Evolutionary conservation across 306 rosid genomes (phyloP).

Genomic region (Rubus parviflorus): DNA sequence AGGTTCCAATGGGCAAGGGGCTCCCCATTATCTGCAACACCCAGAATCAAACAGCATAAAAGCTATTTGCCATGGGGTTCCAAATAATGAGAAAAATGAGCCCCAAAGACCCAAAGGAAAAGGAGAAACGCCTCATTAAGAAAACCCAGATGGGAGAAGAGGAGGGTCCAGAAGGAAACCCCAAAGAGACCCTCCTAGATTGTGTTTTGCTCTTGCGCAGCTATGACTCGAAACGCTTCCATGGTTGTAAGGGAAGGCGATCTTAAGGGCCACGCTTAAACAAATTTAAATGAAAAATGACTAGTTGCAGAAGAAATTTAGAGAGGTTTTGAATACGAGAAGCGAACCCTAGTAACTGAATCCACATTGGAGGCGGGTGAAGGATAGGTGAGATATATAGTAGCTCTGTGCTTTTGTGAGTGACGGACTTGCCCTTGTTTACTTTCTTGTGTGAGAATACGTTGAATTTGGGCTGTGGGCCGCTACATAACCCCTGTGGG

Average conservation of each 20-base stretch:
- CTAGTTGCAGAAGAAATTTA: background rate
- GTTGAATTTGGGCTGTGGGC: background rate
- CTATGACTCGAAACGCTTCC: constrained; percentile 96
- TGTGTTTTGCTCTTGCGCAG: constrained; percentile 50
- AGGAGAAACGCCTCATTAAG: constrained; percentile 36
- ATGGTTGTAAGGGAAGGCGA: constrained; percentile 68
- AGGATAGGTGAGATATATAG: background rate
- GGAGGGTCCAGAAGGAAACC: constrained; percentile 66
- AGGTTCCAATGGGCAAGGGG: constrained; percentile 30
- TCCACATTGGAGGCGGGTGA: background rate
- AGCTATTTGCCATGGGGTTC: constrained; percentile 21
- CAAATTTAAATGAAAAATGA: background rate
- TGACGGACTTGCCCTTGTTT: background rate
- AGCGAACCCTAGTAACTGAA: background rate
- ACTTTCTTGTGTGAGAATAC: background rate
- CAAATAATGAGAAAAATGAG: constrained; percentile 18
- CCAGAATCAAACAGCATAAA: constrained; percentile 7
- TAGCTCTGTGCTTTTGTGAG: background rate
- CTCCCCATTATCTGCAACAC: constrained; percentile 30
- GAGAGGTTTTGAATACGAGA: background rate
- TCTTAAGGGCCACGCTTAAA: constrained; percentile 84
- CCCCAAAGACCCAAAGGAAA: constrained; percentile 22
- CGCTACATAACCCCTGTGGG: background rate
- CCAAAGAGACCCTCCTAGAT: constrained; percentile 42
- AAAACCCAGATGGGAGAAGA: constrained; percentile 35